A percentile compares a stretch with the other conserved stretches of the same genome.
These are phyloP conservation scores for Diphasiastrum complanatum DNA, from an alignment of 83 land plant genomes.

Conservation along the genomic window DNA sequence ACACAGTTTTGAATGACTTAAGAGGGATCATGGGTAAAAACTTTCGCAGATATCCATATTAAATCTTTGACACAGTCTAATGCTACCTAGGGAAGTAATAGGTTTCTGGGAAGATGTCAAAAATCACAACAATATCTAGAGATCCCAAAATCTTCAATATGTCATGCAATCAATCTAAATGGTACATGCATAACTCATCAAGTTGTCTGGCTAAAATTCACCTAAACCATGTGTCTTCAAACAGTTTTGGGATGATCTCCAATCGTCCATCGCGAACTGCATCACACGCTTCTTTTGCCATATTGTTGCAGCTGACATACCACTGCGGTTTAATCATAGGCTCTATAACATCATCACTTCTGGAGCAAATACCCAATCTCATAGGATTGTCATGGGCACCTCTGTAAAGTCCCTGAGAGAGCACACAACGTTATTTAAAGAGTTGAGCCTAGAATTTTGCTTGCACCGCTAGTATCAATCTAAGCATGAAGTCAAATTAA, in stretches of 20 bases:
- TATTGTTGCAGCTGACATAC: conserved; percentile 72
- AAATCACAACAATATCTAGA: no score
- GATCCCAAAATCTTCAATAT: neutral
- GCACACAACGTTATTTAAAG: no score
- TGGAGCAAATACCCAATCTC: conserved; percentile 86
- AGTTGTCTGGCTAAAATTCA: conserved; percentile 8
- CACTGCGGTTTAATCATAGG: conserved; percentile 97
- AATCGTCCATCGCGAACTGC: conserved; percentile 60
- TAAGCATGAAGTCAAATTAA: no score
- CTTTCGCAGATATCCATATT: no score
- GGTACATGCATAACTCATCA: no score
- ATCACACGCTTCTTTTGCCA: conserved; percentile 76
- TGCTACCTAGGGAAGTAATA: no score
- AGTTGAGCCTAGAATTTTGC: no score
- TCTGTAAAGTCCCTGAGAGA: conserved; percentile 69
- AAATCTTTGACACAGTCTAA: no score
- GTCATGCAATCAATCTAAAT: conserved; percentile 4
- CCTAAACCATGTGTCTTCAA: conserved; percentile 86
- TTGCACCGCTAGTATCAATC: no score
- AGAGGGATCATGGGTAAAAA: no score
- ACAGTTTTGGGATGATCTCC: conserved; percentile 75
- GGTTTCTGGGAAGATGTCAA: no score
- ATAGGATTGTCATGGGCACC: conserved; percentile 78
- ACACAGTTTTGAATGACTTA: no score
- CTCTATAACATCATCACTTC: conserved; percentile 83